Conservation (phyloP, 1,284 basidiomycete species). For the Termitomyces sp. region DNA sequence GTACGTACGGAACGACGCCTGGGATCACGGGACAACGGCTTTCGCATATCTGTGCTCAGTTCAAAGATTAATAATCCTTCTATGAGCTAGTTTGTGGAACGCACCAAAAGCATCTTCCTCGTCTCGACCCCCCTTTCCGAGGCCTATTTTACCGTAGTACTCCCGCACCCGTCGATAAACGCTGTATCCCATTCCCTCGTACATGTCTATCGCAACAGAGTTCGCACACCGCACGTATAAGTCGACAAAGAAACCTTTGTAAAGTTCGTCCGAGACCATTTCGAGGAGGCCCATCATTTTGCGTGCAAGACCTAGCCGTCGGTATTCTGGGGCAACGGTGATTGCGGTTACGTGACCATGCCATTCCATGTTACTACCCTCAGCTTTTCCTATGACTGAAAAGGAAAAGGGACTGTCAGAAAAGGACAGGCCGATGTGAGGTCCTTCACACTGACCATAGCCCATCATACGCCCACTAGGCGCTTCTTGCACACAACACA, state of each 20-base stretch:
- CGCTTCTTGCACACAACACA: slow-evolving; percentile 77
- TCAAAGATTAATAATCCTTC: slow-evolving; percentile 3
- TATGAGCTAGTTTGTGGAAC: slow-evolving; percentile 22
- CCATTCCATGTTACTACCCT: slow-evolving; percentile 69
- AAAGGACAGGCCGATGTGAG: slow-evolving; percentile 5
- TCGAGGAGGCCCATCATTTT: slow-evolving; percentile 83
- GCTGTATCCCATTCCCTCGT: slow-evolving; percentile 82
- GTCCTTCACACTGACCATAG: slow-evolving; percentile 54
- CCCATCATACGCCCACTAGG: slow-evolving; percentile 81
- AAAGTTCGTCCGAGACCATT: slow-evolving; percentile 69
- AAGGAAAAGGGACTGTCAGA: background rate
- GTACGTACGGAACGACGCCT: slow-evolving; percentile 58
- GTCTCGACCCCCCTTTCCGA: slow-evolving; percentile 62
- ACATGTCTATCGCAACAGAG: slow-evolving; percentile 74
- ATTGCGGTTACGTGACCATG: slow-evolving; percentile 90
- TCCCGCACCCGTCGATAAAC: slow-evolving; percentile 81
- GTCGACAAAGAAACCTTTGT: slow-evolving; percentile 84
- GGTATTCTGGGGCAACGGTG: slow-evolving; percentile 88
- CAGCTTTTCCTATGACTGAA: slow-evolving; percentile 82
- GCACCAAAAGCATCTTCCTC: slow-evolving; percentile 90
- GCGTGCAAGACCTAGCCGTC: slow-evolving; percentile 76
- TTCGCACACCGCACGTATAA: slow-evolving; percentile 87
- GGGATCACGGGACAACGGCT: slow-evolving; percentile 67
- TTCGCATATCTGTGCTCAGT: slow-evolving; percentile 73
- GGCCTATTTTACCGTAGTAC: slow-evolving; percentile 78